Base-by-base conservation (phyloP, 768 basidiomycete species). In the Tephrocybe sp. region DNA sequence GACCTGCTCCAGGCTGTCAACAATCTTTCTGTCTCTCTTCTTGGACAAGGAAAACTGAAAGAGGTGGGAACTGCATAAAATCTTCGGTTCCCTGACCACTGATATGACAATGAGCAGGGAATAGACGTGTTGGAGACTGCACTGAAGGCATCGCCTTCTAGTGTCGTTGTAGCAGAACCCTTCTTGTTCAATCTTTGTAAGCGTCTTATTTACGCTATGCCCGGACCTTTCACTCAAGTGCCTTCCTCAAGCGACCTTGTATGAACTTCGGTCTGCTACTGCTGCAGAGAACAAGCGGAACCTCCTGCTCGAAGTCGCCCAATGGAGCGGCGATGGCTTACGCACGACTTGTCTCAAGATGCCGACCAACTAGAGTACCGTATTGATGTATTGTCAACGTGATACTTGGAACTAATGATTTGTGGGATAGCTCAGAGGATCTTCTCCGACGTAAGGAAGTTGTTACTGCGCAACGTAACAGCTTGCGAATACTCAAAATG, bases 281-380 rank as follows among this genome's bases (percentile, higher is more conserved):
- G 85, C 87, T 2, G 75, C 81, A 48, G 85, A 88, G 53, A 90
- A 87, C 67, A 93, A 93, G 65, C 81, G 83, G 37, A 80, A 82
- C 20, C 71, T 93, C 26, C 71, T 93, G 24, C 58, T 89, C 12
- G 84, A 90, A 54, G 88, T 90, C 0, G 85, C 89, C 12, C 87
- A 87, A 63, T 92, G 89, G 89, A 88, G 88, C 54, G 90, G 90
- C 7, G 90, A 93, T 65, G 91, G 90, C 0, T 65, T 93, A 59
- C 84, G 78, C 58, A 83, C 85, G 17, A 79, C 81, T 30, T 90
- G 88, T 62, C 69, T 93, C 60, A 93, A 93, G 69, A 81, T 92
- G 81, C 85, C 88, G 20, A 73, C 81, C 17, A 83, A 70, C 56
- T 82, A 18, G 40, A 14, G 34, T 36, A 36, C 11, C 15, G 15